These are phyloP conservation scores for Hawksworthiomyces lignivorus DNA, from an alignment of 2,329 filamentous ascomycete genomes.

Conservation along the genomic window DNA sequence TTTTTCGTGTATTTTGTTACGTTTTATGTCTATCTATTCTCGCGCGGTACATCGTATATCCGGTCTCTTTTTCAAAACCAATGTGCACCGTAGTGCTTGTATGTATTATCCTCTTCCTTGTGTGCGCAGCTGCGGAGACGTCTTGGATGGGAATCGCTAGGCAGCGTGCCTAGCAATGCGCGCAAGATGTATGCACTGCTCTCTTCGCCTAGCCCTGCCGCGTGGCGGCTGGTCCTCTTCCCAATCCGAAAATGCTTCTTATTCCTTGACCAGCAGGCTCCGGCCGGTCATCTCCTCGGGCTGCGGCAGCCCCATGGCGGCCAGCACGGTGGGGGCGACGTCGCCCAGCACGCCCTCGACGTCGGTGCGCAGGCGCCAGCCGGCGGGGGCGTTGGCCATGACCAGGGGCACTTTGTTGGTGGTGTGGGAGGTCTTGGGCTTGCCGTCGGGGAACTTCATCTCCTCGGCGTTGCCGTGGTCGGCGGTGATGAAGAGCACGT, in stretches of 20 bases:
- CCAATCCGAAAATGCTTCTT: constrained; percentile 10
- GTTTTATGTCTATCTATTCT: constrained; percentile 6
- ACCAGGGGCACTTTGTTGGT: constrained; percentile 97
- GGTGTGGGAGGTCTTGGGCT: constrained; percentile 96
- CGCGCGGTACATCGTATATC: too few species aligned
- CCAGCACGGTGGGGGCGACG: constrained; percentile 89
- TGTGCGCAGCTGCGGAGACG: too few species aligned
- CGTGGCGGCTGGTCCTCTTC: too few species aligned
- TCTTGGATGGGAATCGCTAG: too few species aligned
- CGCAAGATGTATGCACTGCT: too few species aligned
- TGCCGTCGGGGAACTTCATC: constrained; percentile 94
- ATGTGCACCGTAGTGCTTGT: too few species aligned
- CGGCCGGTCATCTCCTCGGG: constrained; percentile 87
- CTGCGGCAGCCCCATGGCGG: constrained; percentile 82
- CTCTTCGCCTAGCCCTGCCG: too few species aligned
- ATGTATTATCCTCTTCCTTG: too few species aligned
- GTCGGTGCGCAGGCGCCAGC: constrained; percentile 73
- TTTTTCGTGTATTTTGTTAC: background rate
- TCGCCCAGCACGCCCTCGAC: constrained; percentile 87
- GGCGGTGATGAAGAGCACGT: constrained; percentile 88
- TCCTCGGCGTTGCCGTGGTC: constrained; percentile 99
- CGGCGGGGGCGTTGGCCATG: constrained; percentile 92
- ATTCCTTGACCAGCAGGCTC: constrained; percentile 73
- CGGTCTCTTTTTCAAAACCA: too few species aligned
- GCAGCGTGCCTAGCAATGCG: too few species aligned